A percentile compares a stretch with the other conserved stretches of the same genome.
Evolutionary conservation across 2,329 filamentous ascomycete genomes (phyloP).

Genomic region (Mycosphaerella sp.): DNA sequence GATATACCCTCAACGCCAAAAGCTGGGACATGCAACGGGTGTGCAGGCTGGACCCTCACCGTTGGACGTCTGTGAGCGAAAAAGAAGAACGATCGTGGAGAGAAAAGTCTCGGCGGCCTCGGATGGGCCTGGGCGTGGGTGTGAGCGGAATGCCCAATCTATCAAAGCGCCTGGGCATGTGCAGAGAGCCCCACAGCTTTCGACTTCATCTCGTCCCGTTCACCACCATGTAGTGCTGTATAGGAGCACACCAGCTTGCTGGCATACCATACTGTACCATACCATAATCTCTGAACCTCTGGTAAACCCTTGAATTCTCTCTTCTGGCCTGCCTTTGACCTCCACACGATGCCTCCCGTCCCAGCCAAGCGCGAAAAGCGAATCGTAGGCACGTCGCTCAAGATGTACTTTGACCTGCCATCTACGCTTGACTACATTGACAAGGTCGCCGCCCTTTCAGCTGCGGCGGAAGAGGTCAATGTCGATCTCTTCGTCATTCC

Average conservation of each 20-base stretch:
- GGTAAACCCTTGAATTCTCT: neutral
- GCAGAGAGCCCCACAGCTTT: slow-evolving; percentile 1
- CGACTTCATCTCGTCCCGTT: slow-evolving; percentile 4
- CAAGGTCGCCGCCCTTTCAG: slow-evolving; percentile 39
- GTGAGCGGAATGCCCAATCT: neutral
- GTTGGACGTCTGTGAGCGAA: too few relatives aligned
- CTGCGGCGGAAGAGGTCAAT: slow-evolving; percentile 49
- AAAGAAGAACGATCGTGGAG: too few relatives aligned
- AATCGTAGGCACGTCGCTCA: slow-evolving; percentile 66
- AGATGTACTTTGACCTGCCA: slow-evolving; percentile 70
- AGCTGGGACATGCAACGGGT: too few relatives aligned
- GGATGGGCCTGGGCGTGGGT: neutral
- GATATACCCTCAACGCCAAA: too few relatives aligned
- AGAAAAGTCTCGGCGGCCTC: too few relatives aligned
- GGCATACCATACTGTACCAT: neutral
- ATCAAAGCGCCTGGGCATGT: neutral
- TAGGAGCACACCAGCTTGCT: neutral
- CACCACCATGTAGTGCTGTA: neutral
- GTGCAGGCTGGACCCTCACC: too few relatives aligned
- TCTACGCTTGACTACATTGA: slow-evolving; percentile 50
- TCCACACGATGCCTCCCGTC: slow-evolving; percentile 30
- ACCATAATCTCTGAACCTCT: neutral
- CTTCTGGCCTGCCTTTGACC: neutral
- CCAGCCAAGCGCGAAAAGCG: slow-evolving; percentile 44
- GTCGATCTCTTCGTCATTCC: slow-evolving; percentile 72